Percentiles rank a stretch among this genome's conserved stretches.
Evolutionary conservation across 208 protist genomes (phyloP).

Genomic region (Acanthamoeba triangularis): DNA sequence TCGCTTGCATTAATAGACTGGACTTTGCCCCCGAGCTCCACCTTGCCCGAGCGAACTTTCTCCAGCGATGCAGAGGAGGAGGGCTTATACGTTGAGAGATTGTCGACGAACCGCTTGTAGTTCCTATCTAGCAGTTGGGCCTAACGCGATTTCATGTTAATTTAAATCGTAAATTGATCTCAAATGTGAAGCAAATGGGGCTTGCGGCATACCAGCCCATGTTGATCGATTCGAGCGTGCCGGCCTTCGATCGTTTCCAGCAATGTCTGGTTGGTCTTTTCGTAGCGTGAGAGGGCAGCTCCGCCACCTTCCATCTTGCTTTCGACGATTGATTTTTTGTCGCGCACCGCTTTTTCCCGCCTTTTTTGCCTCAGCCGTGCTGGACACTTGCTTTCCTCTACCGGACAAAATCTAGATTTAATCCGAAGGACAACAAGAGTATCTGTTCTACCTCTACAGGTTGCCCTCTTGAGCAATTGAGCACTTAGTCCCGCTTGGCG

Average conservation of each 20-base stretch:
- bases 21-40: neutral
- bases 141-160: neutral
- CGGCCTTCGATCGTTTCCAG: neutral
- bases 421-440: neutral
- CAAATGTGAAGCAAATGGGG: neutral
- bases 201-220: neutral
- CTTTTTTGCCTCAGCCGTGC: too few species aligned
- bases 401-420: too few species aligned
- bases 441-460: too few species aligned
- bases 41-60: neutral
- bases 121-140: neutral
- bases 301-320: neutral
- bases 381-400: too few species aligned
- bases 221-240: neutral
- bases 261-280: neutral
- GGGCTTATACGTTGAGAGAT: neutral
- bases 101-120: neutral
- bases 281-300: neutral
- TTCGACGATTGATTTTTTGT: too few species aligned
- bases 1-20: neutral
- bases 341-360: too few species aligned
- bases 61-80: neutral
- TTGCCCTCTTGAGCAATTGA: too few species aligned
- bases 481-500: neutral
- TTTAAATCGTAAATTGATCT: too few species aligned